Base-by-base conservation (phyloP, 2,329 filamentous ascomycete genomes). In the Talaromyces albobiverticillius region DNA sequence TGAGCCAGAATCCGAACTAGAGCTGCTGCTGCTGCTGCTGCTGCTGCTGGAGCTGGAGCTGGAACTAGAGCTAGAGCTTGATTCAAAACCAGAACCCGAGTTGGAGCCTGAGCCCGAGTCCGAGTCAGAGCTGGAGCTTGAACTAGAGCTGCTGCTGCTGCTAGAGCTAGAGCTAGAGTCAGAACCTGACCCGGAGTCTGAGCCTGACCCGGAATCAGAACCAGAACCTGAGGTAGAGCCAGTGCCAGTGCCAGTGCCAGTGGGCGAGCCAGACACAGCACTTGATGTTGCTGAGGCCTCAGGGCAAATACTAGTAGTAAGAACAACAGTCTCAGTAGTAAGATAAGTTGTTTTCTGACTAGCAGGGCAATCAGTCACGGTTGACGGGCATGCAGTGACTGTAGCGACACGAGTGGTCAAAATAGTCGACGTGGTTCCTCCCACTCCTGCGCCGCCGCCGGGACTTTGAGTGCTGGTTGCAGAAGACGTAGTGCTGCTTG, bases 381-480 rank as follows among this genome's bases (percentile, higher is more conserved):
- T 53, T n/a, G 51, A 48, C 26, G 51, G 51, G 32, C 51, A 53
- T 25, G 43, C 51, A n/a, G 51, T 53, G 42, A 53, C 48, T 7
- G 51, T 53, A n/a, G 51, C 51, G 20, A 42, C 48, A 13, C 43
- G 42, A 11, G 51, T 47, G 43, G 51, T 34, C 9, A 53, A 47
- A 31, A 53, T 41, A 13, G 51, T 53, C 18, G 51, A 53, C 1
- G 51, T 53, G 18, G 41, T 53, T 11, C 29, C 23, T 20, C 34
- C 48, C 3, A 31, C 13, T 38, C 31, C 46, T 16, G 46, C 14
- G 18, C 34, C 20, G 34, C 26, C 20, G 34, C 26, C 25, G 4
- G 14, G 23, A 8, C 36, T 29, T n/a, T 41, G 38, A n/a, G 48
- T 51, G 16, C 48, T 51, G 11, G n/a, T n/a, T n/a, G 11, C 46